Percentiles rank a stretch among this genome's conserved stretches.
phyloP scores from a whole-genome alignment of 192 early-diverging fungal genomes.

The Spinellus fusiger region DNA sequence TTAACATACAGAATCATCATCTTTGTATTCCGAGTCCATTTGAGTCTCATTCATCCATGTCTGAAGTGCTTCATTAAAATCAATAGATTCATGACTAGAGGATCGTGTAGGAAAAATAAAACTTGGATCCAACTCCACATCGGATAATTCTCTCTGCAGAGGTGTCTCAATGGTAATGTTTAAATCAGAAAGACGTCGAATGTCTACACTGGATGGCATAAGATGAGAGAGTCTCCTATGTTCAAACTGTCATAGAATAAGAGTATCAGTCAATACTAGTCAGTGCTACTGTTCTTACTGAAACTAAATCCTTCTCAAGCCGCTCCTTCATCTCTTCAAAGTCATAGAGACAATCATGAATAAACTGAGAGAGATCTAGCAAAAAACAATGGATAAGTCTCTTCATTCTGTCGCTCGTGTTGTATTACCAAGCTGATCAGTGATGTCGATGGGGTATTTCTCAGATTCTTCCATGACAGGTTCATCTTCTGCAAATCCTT shows the following conservation, averaged over 20 bases:
- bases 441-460: no score
- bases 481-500: constrained; percentile 12
- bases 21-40: neutral
- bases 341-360: constrained; percentile 31
- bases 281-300: constrained; percentile 6
- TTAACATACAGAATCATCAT: neutral
- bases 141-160: constrained; percentile 4
- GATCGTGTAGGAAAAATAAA: neutral
- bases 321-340: constrained; percentile 32
- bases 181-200: constrained; percentile 24
- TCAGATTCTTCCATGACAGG: no score
- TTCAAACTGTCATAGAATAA: constrained; percentile 14
- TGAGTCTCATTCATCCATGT: neutral
- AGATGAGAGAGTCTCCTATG: constrained; percentile 10
- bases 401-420: no score
- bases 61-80: neutral
- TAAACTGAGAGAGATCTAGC: constrained; percentile 21
- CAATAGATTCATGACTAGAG: neutral
- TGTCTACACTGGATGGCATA: neutral
- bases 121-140: neutral
- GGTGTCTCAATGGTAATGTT: constrained; percentile 24
- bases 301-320: constrained; percentile 19
- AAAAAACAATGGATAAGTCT: no score
- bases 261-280: neutral
- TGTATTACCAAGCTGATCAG: no score